Evolutionary conservation across 1,284 basidiomycete species (phyloP).

Genomic region (Amylostereum areolatum): DNA sequence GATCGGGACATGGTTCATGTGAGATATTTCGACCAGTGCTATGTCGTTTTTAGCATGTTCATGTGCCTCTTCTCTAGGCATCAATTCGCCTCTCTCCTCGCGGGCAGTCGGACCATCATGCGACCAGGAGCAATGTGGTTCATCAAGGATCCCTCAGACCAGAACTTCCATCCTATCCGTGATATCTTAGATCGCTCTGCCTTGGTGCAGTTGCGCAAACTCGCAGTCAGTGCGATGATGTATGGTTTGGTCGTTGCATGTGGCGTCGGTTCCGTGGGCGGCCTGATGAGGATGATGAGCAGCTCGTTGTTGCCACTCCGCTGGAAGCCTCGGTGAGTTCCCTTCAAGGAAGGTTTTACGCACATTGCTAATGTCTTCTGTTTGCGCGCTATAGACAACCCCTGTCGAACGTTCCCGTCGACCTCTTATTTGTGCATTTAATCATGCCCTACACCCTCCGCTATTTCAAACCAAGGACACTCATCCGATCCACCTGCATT

Average conservation of each 20-base stretch:
- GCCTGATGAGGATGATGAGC: conserved; percentile 52
- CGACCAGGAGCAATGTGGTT: conserved; percentile 94
- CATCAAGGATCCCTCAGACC: conserved; percentile 89
- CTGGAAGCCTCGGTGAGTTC: conserved; percentile 74
- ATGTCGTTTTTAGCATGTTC: conserved; percentile 54
- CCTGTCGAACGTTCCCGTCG: conserved; percentile 78
- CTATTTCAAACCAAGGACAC: conserved; percentile 64
- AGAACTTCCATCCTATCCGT: conserved; percentile 84
- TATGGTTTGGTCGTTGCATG: conserved; percentile 78
- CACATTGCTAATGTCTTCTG: neutral
- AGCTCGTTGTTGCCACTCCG: conserved; percentile 71
- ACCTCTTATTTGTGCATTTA: conserved; percentile 81
- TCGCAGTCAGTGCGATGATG: conserved; percentile 80
- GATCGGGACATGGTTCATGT: conserved; percentile 92
- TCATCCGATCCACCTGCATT: conserved; percentile 44
- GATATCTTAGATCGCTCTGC: conserved; percentile 89
- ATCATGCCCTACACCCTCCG: conserved; percentile 78
- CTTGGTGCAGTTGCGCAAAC: conserved; percentile 77
- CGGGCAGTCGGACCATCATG: conserved; percentile 75
- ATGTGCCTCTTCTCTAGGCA: conserved; percentile 54
- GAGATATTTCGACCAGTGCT: conserved; percentile 10
- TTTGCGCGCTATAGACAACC: conserved; percentile 51
- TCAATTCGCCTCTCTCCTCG: conserved; percentile 82
- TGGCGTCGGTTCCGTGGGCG: conserved; percentile 66
- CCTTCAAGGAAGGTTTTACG: too few species aligned